These are phyloP conservation scores for Gossypium bickii DNA, from an alignment of 345 rosid genomes.

Conservation along the genomic window DNA sequence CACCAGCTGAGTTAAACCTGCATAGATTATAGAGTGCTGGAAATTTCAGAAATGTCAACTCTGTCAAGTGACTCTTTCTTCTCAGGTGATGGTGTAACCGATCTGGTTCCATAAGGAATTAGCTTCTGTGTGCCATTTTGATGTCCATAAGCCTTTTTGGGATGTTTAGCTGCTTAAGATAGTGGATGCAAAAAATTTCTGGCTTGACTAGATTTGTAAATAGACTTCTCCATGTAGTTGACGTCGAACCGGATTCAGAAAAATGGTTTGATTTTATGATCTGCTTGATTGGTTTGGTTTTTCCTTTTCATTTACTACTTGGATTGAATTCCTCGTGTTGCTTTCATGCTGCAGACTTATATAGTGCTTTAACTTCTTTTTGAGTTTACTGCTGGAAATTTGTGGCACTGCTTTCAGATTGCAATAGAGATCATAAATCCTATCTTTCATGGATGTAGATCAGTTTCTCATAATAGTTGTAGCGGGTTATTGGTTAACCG, in stretches of 20 bases:
- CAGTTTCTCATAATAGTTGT: too few species aligned
- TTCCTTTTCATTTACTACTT: neutral
- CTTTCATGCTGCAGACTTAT: neutral
- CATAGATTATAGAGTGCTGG: slow-evolving; percentile 10
- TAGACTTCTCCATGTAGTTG: slow-evolving; percentile 33
- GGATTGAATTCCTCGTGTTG: slow-evolving; percentile 3
- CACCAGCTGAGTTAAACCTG: slow-evolving; percentile 15
- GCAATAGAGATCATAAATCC: too few species aligned
- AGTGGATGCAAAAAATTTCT: slow-evolving; percentile 26
- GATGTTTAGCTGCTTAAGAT: slow-evolving; percentile 21
- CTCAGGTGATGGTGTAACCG: slow-evolving; percentile 17
- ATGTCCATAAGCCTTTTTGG: slow-evolving; percentile 16
- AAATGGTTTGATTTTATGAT: slow-evolving; percentile 4
- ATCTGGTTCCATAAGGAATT: slow-evolving; percentile 21
- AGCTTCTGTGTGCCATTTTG: slow-evolving; percentile 5
- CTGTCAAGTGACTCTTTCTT: slow-evolving; percentile 7
- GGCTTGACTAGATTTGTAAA: slow-evolving; percentile 41
- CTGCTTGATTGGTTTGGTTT: slow-evolving; percentile 4
- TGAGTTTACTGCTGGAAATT: neutral
- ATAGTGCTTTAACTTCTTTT: neutral
- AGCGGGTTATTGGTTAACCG: too few species aligned
- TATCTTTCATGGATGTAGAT: too few species aligned
- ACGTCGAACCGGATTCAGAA: slow-evolving; percentile 12
- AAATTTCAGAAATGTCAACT: slow-evolving; percentile 19
- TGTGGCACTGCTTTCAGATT: too few species aligned